phyloP scores from a whole-genome alignment of 2,329 filamentous ascomycete genomes.

The Sporothrix humicola region DNA sequence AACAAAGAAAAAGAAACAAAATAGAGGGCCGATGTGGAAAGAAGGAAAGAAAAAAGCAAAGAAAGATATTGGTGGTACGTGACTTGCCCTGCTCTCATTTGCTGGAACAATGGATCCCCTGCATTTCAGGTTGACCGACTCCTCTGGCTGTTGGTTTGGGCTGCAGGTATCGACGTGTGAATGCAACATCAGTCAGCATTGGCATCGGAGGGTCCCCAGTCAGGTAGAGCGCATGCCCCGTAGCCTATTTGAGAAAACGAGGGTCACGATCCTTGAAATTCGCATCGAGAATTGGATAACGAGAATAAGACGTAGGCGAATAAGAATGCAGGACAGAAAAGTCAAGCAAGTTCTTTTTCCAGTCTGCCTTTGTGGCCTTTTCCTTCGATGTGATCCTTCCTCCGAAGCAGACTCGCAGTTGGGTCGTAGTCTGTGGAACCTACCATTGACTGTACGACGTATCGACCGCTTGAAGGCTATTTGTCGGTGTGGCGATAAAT shows the following conservation, averaged over 20 bases:
- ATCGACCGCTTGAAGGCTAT: not conserved
- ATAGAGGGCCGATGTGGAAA: not conserved
- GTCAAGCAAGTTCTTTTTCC: too few species aligned
- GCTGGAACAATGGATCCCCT: not conserved
- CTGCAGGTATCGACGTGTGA: not conserved
- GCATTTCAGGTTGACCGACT: not conserved
- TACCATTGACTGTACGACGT: not conserved
- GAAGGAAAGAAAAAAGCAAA: slow-evolving; percentile 13
- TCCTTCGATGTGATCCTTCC: not conserved
- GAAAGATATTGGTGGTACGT: not conserved
- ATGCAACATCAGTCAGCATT: not conserved
- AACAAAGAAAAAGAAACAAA: slow-evolving; percentile 11
- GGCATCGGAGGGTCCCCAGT: not conserved
- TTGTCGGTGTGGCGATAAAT: slow-evolving; percentile 2
- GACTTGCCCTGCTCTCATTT: not conserved
- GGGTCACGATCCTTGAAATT: not conserved
- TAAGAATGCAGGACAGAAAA: too few species aligned
- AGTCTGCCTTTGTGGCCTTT: not conserved
- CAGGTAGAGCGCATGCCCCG: not conserved
- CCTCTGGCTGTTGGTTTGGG: not conserved
- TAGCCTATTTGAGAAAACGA: not conserved
- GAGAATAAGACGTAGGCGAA: not conserved
- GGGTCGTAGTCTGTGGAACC: not conserved
- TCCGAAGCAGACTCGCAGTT: not conserved
- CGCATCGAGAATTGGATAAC: not conserved